Base-by-base conservation (phyloP, 192 early-diverging fungal species). In the Phycomyces blakesleeanus region DNA sequence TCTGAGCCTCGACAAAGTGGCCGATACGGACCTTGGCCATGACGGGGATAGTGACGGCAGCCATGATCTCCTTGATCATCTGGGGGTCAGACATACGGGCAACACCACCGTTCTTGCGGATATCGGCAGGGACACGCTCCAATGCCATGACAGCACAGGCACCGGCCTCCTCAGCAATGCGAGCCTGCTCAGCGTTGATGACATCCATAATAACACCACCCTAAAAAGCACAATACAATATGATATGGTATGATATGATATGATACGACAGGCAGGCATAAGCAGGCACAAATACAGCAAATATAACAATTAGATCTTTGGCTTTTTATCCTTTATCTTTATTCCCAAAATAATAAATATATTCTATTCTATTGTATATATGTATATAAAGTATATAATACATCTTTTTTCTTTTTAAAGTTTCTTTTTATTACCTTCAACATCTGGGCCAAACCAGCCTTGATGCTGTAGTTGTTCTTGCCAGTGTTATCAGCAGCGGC, bases 121-220 rank as follows among this genome's bases (percentile, higher is more conserved):
- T 99, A 80, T 99, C 97, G 59, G 97, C 97, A 20, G 97, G 97
- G 10, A 99, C 97, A 67, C 94, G 90, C 78, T 97, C 94, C 63
- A 97, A 81, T 16, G 95, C 96, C 93, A 98, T 96, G 61, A 98
- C 97, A 61, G 94, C 96, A 63, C 87, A 89, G 42, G 97, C 97
- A 72, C 96, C 96, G 57, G 96, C 96, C 62, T 93, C 91, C 74
- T 97, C 94, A 55, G 97, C 97, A 70, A 99, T 98, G 42, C 92
- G 80, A 16, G 97, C 97, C 79, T 99, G 96, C 74, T 99, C 94
- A 55, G 88, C 93, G 71, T 98, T 93, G 66, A 96, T 87, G 15
- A 97, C 97, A 78, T 98, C 97, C 95, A 99, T 97, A 76, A 99
- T 98, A 18, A 99, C 97, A 63, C 97, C 97, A 57, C 94, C 95